Evolutionary conservation across 345 rosid species (phyloP), one percentile per base, ranked within the genome.

Genomic region (Acer saccharum): DNA sequence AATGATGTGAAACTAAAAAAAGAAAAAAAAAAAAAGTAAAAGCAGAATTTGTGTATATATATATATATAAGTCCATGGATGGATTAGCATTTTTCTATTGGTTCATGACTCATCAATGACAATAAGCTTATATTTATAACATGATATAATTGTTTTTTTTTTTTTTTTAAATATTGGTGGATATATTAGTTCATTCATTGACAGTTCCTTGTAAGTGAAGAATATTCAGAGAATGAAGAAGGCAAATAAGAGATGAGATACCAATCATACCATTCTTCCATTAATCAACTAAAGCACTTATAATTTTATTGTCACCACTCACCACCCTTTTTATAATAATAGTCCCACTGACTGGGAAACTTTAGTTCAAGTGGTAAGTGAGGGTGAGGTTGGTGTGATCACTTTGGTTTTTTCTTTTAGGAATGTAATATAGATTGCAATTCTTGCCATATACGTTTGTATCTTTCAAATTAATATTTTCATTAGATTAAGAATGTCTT

Each of bases 51-150:
- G 29, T 50, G 3, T 50, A 0, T 11, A 52, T 20, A 23, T 16
- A 20, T 27, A 29, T 41, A 43, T 43, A 0, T 35, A 43, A 43
- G 46, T 43, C 14, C 12, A 14, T 41, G 46, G 39, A 35, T 74
- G 73, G 68, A 72, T 79, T 82, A 48, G 60, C 74, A 75, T 68
- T 79, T 79, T 82, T 77, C 79, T 69, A 86, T 76, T 86, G 82
- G 86, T 65, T 73, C 46, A 66, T 86, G 89, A 82, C 83, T 84
- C 89, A 81, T 73, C 81, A 43, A 41, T 39, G 35, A 72, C 69
- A 10, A 6, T 63, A 21, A 0, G 5, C 60, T 64, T 69, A 62
- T 14, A 14, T 32, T 64, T 67, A 13, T 23, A 54, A 48, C 68
- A 43, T 0, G 7, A 29, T 71, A 58, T 58, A 58, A 17, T 69